Evolutionary conservation across 2,329 filamentous ascomycete genomes (phyloP).

Genomic region (Aspergillus sp.): DNA sequence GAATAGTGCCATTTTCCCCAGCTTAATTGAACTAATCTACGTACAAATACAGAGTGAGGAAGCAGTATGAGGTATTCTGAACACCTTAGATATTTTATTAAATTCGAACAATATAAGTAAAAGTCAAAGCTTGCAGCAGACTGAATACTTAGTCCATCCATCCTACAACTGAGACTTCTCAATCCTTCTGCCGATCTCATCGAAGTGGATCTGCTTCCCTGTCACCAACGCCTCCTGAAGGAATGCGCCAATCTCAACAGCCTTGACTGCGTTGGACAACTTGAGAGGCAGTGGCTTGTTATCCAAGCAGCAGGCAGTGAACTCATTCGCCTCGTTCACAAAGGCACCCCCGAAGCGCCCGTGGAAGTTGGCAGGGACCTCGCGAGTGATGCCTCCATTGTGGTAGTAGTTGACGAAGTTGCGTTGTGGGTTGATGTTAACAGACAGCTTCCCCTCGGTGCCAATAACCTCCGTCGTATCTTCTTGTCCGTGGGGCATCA

Average conservation of each 20-base stretch:
- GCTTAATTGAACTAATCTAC: background rate
- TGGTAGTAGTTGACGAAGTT: slow-evolving; percentile 60
- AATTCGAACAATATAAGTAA: too few relatives aligned
- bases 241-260: slow-evolving; percentile 59
- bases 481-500: slow-evolving; percentile 68
- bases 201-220: slow-evolving; percentile 59
- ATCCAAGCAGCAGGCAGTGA: slow-evolving; percentile 61
- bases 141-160: background rate
- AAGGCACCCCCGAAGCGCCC: slow-evolving; percentile 65
- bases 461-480: slow-evolving; percentile 68
- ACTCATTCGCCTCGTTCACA: slow-evolving; percentile 65
- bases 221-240: slow-evolving; percentile 58
- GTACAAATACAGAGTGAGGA: too few relatives aligned
- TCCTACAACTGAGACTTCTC: slow-evolving; percentile 35
- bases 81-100: too few relatives aligned
- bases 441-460: slow-evolving; percentile 62
- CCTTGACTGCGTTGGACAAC: slow-evolving; percentile 59
- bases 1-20: background rate
- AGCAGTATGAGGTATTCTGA: too few relatives aligned
- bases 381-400: slow-evolving; percentile 55
- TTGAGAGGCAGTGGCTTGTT: slow-evolving; percentile 58
- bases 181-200: slow-evolving; percentile 54
- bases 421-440: slow-evolving; percentile 60
- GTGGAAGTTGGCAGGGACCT: slow-evolving; percentile 65
- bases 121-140: too few relatives aligned